Conservation (phyloP, 306 rosid genomes). For the Lotus japonicus region DNA sequence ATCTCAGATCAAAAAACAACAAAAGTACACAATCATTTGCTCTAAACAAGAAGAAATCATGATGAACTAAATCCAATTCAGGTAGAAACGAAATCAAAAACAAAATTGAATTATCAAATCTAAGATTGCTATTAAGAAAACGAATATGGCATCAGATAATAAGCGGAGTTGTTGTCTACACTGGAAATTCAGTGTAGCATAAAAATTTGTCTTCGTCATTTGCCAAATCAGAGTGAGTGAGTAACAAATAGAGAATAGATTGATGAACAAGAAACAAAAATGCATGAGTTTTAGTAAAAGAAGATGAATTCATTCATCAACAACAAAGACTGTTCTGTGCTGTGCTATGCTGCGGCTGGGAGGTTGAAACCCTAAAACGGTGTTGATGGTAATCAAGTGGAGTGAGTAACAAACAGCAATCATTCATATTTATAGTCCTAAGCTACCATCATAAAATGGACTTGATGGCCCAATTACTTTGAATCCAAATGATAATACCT, state of each 20-base stretch:
- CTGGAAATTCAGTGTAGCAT: conserved; percentile 31
- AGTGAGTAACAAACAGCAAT: too few species aligned
- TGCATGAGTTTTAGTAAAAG: background rate
- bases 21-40: too few species aligned
- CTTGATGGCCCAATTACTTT: background rate
- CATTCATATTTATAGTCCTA: conserved; percentile 8
- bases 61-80: too few species aligned
- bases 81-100: background rate
- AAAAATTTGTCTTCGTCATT: conserved; percentile 28
- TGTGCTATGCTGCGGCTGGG: too few species aligned
- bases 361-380: conserved; percentile 13
- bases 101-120: background rate
- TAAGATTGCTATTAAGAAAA: too few species aligned
- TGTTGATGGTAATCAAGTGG: background rate
- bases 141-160: conserved; percentile 33
- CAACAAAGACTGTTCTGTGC: too few species aligned
- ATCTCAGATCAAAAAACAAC: background rate
- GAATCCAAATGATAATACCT: too few species aligned
- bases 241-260: background rate
- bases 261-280: background rate
- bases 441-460: background rate
- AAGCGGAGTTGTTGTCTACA: conserved; percentile 38
- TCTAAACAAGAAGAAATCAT: background rate
- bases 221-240: conserved; percentile 1
- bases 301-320: background rate